phyloP scores from a whole-genome alignment of 2,329 filamentous ascomycete genomes.

The Monilinia polystroma region DNA sequence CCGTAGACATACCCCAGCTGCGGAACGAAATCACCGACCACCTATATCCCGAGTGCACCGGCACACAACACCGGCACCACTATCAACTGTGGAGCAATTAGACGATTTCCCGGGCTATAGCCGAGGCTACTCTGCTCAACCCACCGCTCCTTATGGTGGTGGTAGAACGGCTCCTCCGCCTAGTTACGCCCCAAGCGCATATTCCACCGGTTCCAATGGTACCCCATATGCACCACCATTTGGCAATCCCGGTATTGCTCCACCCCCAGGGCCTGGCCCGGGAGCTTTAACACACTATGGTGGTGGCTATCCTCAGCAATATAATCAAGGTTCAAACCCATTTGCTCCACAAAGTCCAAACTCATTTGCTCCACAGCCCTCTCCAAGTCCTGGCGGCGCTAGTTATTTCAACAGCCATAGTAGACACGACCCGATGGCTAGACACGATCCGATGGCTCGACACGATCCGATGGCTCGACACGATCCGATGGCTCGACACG shows the following conservation, averaged over 20 bases:
- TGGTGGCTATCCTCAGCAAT: slow-evolving; percentile 32
- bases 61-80: slow-evolving; percentile 49
- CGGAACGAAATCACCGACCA: slow-evolving; percentile 41
- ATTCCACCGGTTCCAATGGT: slow-evolving; percentile 28
- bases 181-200: slow-evolving; percentile 38
- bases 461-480: slow-evolving; percentile 47
- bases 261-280: slow-evolving; percentile 26
- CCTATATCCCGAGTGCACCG: slow-evolving; percentile 45
- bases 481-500: slow-evolving; percentile 46
- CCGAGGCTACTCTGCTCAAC: slow-evolving; percentile 41
- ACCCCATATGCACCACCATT: slow-evolving; percentile 37
- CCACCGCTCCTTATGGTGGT: slow-evolving; percentile 35
- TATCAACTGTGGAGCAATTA: slow-evolving; percentile 62
- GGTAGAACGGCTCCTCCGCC: slow-evolving; percentile 31
- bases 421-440: slow-evolving; percentile 46
- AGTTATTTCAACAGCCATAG: slow-evolving; percentile 36
- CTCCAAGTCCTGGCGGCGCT: slow-evolving; percentile 34
- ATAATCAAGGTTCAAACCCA: slow-evolving; percentile 22
- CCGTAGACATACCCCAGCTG: slow-evolving; percentile 40
- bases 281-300: slow-evolving; percentile 39
- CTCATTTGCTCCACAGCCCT: slow-evolving; percentile 38
- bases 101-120: slow-evolving; percentile 59
- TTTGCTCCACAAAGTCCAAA: slow-evolving; percentile 26
- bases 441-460: slow-evolving; percentile 42
- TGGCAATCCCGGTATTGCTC: slow-evolving; percentile 23